Base-by-base conservation (phyloP, 2,329 filamentous ascomycete genomes). In the Penicillium sp. region DNA sequence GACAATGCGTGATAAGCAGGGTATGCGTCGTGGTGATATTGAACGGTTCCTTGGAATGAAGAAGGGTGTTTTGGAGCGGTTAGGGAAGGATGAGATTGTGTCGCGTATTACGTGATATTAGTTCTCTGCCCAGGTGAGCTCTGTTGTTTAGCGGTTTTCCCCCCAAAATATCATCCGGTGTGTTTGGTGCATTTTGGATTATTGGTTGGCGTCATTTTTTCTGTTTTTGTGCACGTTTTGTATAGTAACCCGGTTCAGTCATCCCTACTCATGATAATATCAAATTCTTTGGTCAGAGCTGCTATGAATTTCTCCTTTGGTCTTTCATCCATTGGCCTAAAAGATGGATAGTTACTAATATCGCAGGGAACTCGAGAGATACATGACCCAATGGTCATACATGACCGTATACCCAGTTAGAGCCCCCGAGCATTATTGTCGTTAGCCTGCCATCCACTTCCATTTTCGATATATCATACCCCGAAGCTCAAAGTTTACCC, bases 1-100 rank as follows among this genome's bases (percentile, higher is more conserved):
- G 61, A 69, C 71, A n/a, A 71, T 82, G 74, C 74, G 81, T 60
- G 80, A 82, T 67, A 67, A 74, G 42, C 72, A 73, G 66, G 71
- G 74, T 0, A 59, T 76, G 60, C 48, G 61, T 15, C 60, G 56
- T 21, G 65, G 58, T 31, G 73, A 79, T 62, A 77, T 81, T 65
- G 80, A 83, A 72, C 72, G 67, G 66, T 67, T 69, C 46, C 63
- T 83, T 62, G 72, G 75, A 45, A 67, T 83, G 64, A 77, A 73
- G 65, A 66, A 63, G 45, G 81, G 81, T 0, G 71, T 79, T 38
- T 69, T 82, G 47, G 74, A 63, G 35, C 69, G 65, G 48, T 65
- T 80, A 50, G 77, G 77, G 10, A 60, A 49, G 53, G 70, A 59
- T 51, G 75, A 73, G 1, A 56, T 78, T 53, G 69, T 78, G 23